Evolutionary conservation across 352 stramenopile species (phyloP).

Genomic region (Phytopythium oedochilum): DNA sequence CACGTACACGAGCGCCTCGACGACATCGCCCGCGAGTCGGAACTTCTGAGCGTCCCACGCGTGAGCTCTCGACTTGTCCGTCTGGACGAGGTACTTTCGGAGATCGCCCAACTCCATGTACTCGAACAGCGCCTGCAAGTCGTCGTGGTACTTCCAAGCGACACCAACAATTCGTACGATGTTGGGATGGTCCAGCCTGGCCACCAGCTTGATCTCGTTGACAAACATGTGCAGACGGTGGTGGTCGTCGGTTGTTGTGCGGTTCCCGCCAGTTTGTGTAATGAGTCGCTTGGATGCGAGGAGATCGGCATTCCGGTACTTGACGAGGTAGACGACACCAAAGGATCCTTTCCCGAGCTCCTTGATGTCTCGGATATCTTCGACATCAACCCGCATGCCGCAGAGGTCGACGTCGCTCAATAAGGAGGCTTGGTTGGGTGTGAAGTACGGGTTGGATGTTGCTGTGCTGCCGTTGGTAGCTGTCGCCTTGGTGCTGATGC

Average conservation of each 20-base stretch:
- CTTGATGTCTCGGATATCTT: constrained; percentile 37
- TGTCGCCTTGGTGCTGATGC: too few relatives aligned
- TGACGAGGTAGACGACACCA: constrained; percentile 45
- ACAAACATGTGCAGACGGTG: constrained; percentile 30
- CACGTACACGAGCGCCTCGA: constrained; percentile 40
- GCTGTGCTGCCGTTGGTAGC: too few relatives aligned
- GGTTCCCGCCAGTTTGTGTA: constrained; percentile 18
- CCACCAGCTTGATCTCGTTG: constrained; percentile 67
- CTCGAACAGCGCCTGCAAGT: constrained; percentile 53
- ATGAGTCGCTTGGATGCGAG: constrained; percentile 53
- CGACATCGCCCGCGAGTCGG: constrained; percentile 35
- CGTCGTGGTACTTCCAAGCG: constrained; percentile 8
- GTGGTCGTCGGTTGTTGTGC: constrained; percentile 23
- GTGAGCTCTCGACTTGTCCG: background rate
- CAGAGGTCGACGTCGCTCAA: background rate
- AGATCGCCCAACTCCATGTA: constrained; percentile 63
- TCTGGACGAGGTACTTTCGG: constrained; percentile 25
- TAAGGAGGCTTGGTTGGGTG: background rate
- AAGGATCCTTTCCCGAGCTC: constrained; percentile 42
- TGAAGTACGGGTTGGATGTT: too few relatives aligned
- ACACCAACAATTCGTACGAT: constrained; percentile 65
- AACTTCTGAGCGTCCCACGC: constrained; percentile 17
- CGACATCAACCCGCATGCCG: background rate
- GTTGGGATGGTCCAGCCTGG: constrained; percentile 48
- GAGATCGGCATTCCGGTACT: constrained; percentile 26